A percentile compares a stretch with the other conserved stretches of the same genome.
These are phyloP conservation scores for Colletotrichum theobromicola DNA, from an alignment of 2,329 filamentous ascomycete species.

Conservation along the genomic window DNA sequence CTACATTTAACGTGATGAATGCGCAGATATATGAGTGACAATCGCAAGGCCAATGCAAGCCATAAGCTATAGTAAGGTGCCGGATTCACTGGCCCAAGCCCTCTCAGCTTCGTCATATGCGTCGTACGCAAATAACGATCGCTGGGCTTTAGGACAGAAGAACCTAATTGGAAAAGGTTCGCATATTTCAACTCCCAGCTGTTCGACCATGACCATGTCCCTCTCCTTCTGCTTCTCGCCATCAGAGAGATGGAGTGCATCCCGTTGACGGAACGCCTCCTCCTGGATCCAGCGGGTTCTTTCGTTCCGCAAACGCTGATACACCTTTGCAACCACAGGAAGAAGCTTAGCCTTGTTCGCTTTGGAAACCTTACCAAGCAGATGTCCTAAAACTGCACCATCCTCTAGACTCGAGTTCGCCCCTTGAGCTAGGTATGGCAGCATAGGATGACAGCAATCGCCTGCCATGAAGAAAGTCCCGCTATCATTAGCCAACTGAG, in stretches of 20 bases:
- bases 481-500: slow-evolving; percentile 41
- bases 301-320: not conserved
- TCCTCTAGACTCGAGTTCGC: slow-evolving; percentile 25
- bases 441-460: slow-evolving; percentile 49
- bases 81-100: slow-evolving; percentile 15
- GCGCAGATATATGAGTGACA: not conserved
- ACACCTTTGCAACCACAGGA: not conserved
- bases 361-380: not conserved
- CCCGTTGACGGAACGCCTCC: slow-evolving; percentile 7
- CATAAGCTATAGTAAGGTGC: not conserved
- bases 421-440: slow-evolving; percentile 53
- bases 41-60: not conserved
- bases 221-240: not conserved
- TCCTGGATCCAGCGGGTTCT: slow-evolving; percentile 2
- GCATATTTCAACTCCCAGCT: not conserved
- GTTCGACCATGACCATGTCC: not conserved
- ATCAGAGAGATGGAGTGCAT: slow-evolving; percentile 4
- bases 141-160: slow-evolving; percentile 6
- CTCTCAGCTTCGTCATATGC: slow-evolving; percentile 19
- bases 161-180: slow-evolving; percentile 1
- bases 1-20: not conserved
- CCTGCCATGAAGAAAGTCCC: slow-evolving; percentile 46
- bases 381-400: slow-evolving; percentile 13
- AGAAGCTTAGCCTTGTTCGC: not conserved
- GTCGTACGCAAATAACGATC: slow-evolving; percentile 4